phyloP scores from a whole-genome alignment of 1,139 yeast genomes.

The Sugiyamaella castrensis region DNA sequence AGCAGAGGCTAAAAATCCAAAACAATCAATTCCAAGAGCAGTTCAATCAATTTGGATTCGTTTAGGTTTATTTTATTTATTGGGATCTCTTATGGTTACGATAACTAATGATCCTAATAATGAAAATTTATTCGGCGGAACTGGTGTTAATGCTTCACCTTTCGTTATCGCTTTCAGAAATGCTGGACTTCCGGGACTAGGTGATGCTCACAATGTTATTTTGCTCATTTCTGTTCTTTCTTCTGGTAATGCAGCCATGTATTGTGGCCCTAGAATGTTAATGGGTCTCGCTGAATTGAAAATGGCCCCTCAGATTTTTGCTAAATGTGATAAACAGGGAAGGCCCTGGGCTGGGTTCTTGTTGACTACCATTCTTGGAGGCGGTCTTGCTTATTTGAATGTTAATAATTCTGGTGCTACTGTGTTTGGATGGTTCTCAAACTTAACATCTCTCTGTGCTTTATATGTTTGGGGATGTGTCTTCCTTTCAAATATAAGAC shows the following conservation, averaged over 20 bases:
- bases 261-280: slow-evolving; percentile 53
- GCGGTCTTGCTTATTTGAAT: slow-evolving; percentile 53
- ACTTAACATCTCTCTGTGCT: slow-evolving; percentile 74
- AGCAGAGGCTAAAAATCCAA: slow-evolving; percentile 74
- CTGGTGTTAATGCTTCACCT: slow-evolving; percentile 70
- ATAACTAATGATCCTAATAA: slow-evolving; percentile 73
- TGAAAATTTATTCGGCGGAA: slow-evolving; percentile 45
- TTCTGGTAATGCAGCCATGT: slow-evolving; percentile 72
- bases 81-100: slow-evolving; percentile 66
- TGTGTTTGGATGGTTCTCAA: slow-evolving; percentile 71
- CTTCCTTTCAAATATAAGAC: slow-evolving; percentile 59
- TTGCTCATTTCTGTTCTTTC: slow-evolving; percentile 61
- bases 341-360: slow-evolving; percentile 55
- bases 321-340: slow-evolving; percentile 47
- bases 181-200: slow-evolving; percentile 64
- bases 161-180: slow-evolving; percentile 61
- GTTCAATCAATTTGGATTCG: slow-evolving; percentile 74
- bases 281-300: slow-evolving; percentile 59
- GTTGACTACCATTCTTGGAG: slow-evolving; percentile 46
- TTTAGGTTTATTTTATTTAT: slow-evolving; percentile 64
- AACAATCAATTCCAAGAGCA: slow-evolving; percentile 74
- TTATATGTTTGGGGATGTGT: slow-evolving; percentile 65
- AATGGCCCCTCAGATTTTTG: slow-evolving; percentile 47
- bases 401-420: slow-evolving; percentile 57
- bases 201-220: slow-evolving; percentile 59